Conservation (phyloP, 208 protist species). For the Borovskyia barvae region DNA sequence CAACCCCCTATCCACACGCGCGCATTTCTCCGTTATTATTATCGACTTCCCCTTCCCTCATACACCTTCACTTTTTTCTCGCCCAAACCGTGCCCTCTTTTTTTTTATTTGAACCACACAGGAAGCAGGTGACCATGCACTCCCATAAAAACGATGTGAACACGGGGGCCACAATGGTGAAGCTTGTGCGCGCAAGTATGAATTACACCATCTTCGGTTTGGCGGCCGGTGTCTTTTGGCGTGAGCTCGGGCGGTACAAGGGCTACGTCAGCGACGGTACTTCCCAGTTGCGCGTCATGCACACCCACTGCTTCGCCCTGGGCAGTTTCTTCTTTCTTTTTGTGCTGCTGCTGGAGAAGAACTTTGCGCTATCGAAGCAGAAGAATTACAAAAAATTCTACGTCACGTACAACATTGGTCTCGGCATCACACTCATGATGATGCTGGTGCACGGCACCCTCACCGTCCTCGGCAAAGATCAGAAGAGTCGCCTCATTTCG, state of each 20-base stretch:
- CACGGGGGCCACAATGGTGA: too few relatives aligned
- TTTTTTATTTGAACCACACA: too few relatives aligned
- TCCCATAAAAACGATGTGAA: too few relatives aligned
- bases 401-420: conserved; percentile 47
- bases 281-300: conserved; percentile 56
- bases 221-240: conserved; percentile 48
- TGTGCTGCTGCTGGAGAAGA: conserved; percentile 57
- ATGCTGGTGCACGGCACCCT: conserved; percentile 57
- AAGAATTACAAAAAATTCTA: conserved; percentile 71
- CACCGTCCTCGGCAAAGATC: conserved; percentile 41
- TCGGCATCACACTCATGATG: conserved; percentile 58
- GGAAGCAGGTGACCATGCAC: too few relatives aligned
- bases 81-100: too few relatives aligned
- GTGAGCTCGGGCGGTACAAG: conserved; percentile 41
- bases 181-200: conserved; percentile 43
- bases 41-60: too few relatives aligned
- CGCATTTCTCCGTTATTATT: too few relatives aligned
- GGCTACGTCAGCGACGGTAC: conserved; percentile 29
- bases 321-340: conserved; percentile 60
- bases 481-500: conserved; percentile 29
- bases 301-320: conserved; percentile 65
- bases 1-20: too few relatives aligned
- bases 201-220: conserved; percentile 50
- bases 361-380: conserved; percentile 40
- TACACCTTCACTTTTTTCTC: too few relatives aligned